Percentiles rank a stretch among this genome's conserved stretches.
phyloP scores from a whole-genome alignment of 1,284 basidiomycete species.

The Pisolithus thermaeus region DNA sequence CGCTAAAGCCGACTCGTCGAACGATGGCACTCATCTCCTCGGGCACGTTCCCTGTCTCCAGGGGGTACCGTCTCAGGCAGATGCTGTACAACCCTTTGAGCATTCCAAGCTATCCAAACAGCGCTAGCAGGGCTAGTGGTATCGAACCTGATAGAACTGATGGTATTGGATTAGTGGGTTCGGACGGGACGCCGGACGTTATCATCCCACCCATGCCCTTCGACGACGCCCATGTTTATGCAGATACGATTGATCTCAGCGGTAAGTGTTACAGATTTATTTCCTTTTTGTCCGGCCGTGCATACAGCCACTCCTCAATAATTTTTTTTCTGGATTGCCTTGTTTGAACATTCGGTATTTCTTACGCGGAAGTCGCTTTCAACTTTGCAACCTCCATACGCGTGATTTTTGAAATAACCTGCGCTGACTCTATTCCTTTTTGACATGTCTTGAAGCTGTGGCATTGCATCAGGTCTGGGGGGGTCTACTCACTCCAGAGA shows the following conservation, averaged over 20 bases:
- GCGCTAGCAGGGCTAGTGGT: not conserved
- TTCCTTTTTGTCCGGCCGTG: not conserved
- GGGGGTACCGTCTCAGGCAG: slow-evolving; percentile 21
- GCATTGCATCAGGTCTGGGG: slow-evolving; percentile 35
- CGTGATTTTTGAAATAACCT: not conserved
- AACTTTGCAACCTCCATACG: not conserved
- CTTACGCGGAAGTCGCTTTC: not conserved
- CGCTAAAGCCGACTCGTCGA: slow-evolving; percentile 13
- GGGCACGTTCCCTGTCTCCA: slow-evolving; percentile 24
- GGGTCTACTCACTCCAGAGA: slow-evolving; percentile 32
- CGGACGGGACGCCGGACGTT: slow-evolving; percentile 6
- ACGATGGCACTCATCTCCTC: slow-evolving; percentile 10
- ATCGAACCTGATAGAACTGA: not conserved
- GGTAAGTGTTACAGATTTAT: slow-evolving; percentile 24
- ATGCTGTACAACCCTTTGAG: slow-evolving; percentile 23
- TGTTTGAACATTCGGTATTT: not conserved
- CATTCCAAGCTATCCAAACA: not conserved
- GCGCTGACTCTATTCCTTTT: not conserved
- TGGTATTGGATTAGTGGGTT: not conserved
- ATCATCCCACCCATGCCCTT: slow-evolving; percentile 27
- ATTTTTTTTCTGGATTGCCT: not conserved
- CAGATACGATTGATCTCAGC: slow-evolving; percentile 32
- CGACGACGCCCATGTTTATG: slow-evolving; percentile 23
- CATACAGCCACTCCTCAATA: not conserved
- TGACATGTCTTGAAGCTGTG: slow-evolving; percentile 25